Base-by-base conservation (phyloP, 106 monocot species). In the Allium cepa region DNA sequence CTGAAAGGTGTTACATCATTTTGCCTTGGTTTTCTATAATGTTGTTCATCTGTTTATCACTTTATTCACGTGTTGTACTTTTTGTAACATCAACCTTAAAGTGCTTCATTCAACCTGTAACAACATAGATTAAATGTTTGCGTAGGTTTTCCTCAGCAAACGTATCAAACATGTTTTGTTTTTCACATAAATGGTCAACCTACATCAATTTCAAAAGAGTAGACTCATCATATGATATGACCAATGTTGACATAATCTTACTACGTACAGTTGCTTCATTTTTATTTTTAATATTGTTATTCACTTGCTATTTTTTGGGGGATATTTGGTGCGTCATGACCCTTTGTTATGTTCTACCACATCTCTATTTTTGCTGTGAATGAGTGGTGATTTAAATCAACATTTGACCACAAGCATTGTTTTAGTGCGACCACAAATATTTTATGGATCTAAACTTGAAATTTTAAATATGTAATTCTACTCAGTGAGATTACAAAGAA, bases 401-500 rank as follows among this genome's bases (percentile, higher is more conserved):
- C 28, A 11, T 17, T 17, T 16, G 64, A 14, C 17, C 64, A 48
- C 9, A 8, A 63, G 48, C 63, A 14, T 47, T 47, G 12, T 63
- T 11, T 47, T 26, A 48, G 64, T 11, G 47, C 46, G 49, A 16
- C 1, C 45, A 11, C 4, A 15, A 8, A 14, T 48, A 48, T 0
- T 64, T 49, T 46, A 26, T 53, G 28, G 53, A 60, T 3, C 9
- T 58, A 11, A 14, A 51, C 59, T 66, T 49, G 12, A 36, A 36
- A 36, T 47, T 48, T 48, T 15, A 48, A 46, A 46, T 46, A 52
- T 68, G 52, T 59, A 18, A 27, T 75, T 55, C 46, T 66, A 45
- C 47, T 46, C 69, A 75, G 75, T 62, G 75, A 75, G 50, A 75
- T 60, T 68, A 75, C 68, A 16, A 75, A 75, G 60, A 67, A 62